These are phyloP conservation scores for Candida methanosorbosa DNA, from an alignment of 805 yeast genomes.

Conservation along the genomic window DNA sequence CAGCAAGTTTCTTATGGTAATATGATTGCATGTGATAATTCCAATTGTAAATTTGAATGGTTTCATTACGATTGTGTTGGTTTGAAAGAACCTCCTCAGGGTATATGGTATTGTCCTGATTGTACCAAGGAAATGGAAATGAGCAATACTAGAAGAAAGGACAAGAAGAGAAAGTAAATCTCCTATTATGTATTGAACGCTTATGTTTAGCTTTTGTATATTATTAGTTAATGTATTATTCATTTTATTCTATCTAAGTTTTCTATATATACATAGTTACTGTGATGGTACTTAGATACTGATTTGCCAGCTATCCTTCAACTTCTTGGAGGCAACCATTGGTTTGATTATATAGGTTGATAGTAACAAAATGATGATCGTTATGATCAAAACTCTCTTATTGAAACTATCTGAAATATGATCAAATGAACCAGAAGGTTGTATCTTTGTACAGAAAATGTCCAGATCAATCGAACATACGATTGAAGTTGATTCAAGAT, in stretches of 20 bases:
- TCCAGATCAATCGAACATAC: constrained; percentile 63
- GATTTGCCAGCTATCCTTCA: constrained; percentile 42
- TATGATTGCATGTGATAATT: constrained; percentile 57
- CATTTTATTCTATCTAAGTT: not conserved
- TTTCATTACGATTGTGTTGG: constrained; percentile 79
- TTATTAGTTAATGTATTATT: not conserved
- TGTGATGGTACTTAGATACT: constrained; percentile 2
- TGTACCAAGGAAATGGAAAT: constrained; percentile 38
- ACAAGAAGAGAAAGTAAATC: constrained; percentile 13
- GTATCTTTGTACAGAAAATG: constrained; percentile 64
- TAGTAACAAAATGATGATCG: constrained; percentile 44
- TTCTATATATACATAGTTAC: too few relatives aligned
- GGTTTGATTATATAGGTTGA: constrained; percentile 47
- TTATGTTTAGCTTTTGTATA: not conserved
- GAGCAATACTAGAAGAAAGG: constrained; percentile 14
- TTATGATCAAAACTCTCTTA: constrained; percentile 49
- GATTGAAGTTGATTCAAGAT: constrained; percentile 73
- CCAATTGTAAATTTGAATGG: constrained; percentile 54
- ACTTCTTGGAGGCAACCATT: constrained; percentile 41
- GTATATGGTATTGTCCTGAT: constrained; percentile 95
- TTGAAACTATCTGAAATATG: constrained; percentile 60
- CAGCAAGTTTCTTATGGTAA: constrained; percentile 81
- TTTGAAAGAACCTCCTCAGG: constrained; percentile 85
- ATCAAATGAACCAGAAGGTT: constrained; percentile 84
- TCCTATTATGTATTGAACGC: not conserved